Base-by-base conservation (phyloP, 1,284 basidiomycete genomes). In the Malassezia equina region DNA sequence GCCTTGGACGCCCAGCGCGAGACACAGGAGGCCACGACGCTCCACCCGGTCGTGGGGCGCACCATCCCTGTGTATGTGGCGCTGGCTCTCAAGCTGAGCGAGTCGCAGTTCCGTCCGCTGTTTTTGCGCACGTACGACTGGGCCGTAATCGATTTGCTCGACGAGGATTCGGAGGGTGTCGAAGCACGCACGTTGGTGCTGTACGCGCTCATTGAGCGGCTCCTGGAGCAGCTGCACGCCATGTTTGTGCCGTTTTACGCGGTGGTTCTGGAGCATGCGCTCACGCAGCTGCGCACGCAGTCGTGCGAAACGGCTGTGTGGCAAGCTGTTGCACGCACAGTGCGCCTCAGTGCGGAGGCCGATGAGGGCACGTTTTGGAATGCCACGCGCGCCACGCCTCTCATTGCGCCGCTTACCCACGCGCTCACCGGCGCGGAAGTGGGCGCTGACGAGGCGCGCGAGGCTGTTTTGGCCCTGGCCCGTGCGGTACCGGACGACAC, bases 111-210 rank as follows among this genome's bases (percentile, higher is more conserved):
- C 83, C 83, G 84, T 63, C 93, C 93, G 2, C 78, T 96, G 17
- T 94, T 95, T 80, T 83, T 90, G 58, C 84, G 85, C 59, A 77
- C 91, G 62, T 91, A 88, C 70, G 93, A 99, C 75, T 99, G 94
- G 93, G 90, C 90, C 0, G 91, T 91, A 8, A 75, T 80, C 47
- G 79, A 80, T 51, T 71, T 79, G 19, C 62, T 75, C 61, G 80
- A 78, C 1, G 78, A 80, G 6, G 60, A 63, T n/a, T 61, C 39
- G 8, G 51, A 28, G 25, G 47, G 24, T 45, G 55, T 58, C 36
- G 77, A 24, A 58, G 75, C 36, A 8, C 56, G 71, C 19, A 58
- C 62, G 32, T 48, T 67, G 13, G 63, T 66, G 34, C 58, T 74
- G 28, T 74, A 64, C 62, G 61, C 64, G 52, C 55, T 67, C 21